Evolutionary conservation across 2,329 filamentous ascomycete species (phyloP).

Genomic region (Epichloe aotearoae): DNA sequence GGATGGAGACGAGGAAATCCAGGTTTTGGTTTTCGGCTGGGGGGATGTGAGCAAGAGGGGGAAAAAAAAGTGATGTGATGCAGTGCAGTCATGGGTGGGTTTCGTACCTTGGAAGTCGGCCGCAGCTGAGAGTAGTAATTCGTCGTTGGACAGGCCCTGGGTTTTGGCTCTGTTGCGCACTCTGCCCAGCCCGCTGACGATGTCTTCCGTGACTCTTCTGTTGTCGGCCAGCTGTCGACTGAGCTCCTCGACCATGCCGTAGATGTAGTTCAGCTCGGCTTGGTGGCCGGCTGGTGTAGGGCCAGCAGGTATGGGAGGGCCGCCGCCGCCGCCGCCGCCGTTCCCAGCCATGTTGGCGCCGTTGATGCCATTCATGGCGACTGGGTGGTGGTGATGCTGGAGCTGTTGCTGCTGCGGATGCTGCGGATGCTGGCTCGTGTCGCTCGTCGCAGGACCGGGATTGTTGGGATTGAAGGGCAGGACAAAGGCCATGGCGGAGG

Average conservation of each 20-base stretch:
- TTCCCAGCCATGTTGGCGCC: constrained; percentile 29
- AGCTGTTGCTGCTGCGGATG: constrained; percentile 6
- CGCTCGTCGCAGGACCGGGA: constrained; percentile 1
- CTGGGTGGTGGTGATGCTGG: constrained; percentile 8
- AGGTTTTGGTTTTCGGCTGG: constrained; percentile 46
- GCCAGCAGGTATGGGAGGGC: constrained; percentile 24
- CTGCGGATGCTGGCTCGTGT: background rate
- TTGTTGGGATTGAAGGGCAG: background rate
- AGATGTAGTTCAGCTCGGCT: constrained; percentile 55
- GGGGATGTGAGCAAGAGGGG: background rate
- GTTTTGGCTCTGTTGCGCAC: constrained; percentile 44
- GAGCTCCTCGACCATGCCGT: constrained; percentile 53
- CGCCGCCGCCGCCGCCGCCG: constrained; percentile 21
- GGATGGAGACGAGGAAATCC: constrained; percentile 46
- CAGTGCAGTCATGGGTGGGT: background rate
- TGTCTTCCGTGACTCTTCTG: constrained; percentile 46
- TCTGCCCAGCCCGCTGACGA: constrained; percentile 48
- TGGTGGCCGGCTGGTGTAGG: constrained; percentile 56
- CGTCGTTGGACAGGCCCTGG: constrained; percentile 41
- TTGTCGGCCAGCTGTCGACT: constrained; percentile 51
- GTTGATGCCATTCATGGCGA: constrained; percentile 36
- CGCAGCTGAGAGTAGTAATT: constrained; percentile 41
- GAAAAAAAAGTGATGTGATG: background rate
- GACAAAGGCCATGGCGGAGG: constrained; percentile 7
- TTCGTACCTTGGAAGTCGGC: constrained; percentile 42